Base-by-base conservation (phyloP, 768 basidiomycete species). In the Mycena floridula region DNA sequence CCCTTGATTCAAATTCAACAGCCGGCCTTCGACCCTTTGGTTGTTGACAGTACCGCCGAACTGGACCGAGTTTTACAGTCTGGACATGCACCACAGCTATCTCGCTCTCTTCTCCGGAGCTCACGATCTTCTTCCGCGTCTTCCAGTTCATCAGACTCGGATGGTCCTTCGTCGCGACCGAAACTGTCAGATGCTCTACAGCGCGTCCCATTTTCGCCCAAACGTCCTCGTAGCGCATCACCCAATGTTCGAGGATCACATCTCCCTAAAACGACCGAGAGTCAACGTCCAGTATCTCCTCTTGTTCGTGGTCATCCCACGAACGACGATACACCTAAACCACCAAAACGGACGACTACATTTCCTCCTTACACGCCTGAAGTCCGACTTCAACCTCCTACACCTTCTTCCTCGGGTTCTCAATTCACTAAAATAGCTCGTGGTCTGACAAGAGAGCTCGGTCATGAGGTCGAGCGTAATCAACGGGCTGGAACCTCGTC, bases 191-290 rank as follows among this genome's bases (percentile, higher is more conserved):
- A 89, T 54, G 79, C 85, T 4, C 68, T 91, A 7, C 76, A 77
- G 25, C 76, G 77, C 35, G 76, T 84, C 28, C 76, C 77, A 0
- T 85, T 89, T 61, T 88, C 86, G 12, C 87, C 87, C 1, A 81
- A 83, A 56, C 76, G 88, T 12, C 87, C 85, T 1, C 77, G 84
- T 8, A 77, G 64, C 45, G 62, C 72, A 4, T 66, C 62, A 24
- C 42, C 51, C 25, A 54, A 22, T 13, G 38, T 22, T 4, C 15
- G n/a, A 4, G 13, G n/a, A 16, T 13, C 38, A 11, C 38, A 2
- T 4, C 38, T 24, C 22, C 38, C 38, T 20, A 22, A 12, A 11
- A 38, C 37, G 9, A 38, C 11, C 11, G 9, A 38, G 12, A 16
- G n/a, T 39, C 13, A 15, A 13, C 15, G 38, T 15, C n/a, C 23